Percentiles rank a stretch among this genome's conserved stretches.
Conservation (phyloP, 192 early-diverging fungal species). For the Umbelopsis ramanniana region DNA sequence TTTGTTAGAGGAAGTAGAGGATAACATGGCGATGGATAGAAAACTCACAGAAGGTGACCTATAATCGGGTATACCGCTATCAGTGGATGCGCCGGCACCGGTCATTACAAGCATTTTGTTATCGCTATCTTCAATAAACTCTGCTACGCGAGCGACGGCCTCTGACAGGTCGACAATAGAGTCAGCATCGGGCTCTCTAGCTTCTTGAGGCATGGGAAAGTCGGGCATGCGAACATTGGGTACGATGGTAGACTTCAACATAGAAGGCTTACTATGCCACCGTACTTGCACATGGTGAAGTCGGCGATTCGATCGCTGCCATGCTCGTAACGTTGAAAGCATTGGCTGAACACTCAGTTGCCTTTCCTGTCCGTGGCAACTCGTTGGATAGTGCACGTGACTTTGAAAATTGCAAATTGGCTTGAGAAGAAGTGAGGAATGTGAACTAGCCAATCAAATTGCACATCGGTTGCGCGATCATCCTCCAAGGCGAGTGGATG, state of each 20-base stretch:
- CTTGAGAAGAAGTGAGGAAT: slow-evolving; percentile 6
- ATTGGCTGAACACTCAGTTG: background rate
- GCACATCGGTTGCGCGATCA: slow-evolving; percentile 14
- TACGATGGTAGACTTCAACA: background rate
- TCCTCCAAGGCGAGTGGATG: slow-evolving; percentile 18
- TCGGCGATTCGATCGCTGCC: background rate
- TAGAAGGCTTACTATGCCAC: background rate
- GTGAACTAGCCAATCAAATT: slow-evolving; percentile 5
- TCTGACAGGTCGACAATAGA: slow-evolving; percentile 28
- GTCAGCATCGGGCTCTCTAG: slow-evolving; percentile 2
- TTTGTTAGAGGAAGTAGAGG: background rate
- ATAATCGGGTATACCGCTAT: slow-evolving; percentile 84
- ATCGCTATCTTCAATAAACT: slow-evolving; percentile 38
- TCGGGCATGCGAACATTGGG: slow-evolving; percentile 15
- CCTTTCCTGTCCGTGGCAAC: no score
- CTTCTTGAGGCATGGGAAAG: slow-evolving; percentile 7
- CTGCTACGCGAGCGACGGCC: slow-evolving; percentile 37
- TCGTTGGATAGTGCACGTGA: background rate
- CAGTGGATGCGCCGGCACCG: slow-evolving; percentile 65
- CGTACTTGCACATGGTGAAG: background rate
- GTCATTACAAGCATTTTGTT: slow-evolving; percentile 52
- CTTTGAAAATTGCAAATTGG: background rate
- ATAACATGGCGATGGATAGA: background rate
- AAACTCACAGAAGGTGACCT: slow-evolving; percentile 65
- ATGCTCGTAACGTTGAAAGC: background rate